A percentile compares a stretch with the other conserved stretches of the same genome.
Conservation (phyloP, 163 green algal species). For the Prototheca wickerhamii region DNA sequence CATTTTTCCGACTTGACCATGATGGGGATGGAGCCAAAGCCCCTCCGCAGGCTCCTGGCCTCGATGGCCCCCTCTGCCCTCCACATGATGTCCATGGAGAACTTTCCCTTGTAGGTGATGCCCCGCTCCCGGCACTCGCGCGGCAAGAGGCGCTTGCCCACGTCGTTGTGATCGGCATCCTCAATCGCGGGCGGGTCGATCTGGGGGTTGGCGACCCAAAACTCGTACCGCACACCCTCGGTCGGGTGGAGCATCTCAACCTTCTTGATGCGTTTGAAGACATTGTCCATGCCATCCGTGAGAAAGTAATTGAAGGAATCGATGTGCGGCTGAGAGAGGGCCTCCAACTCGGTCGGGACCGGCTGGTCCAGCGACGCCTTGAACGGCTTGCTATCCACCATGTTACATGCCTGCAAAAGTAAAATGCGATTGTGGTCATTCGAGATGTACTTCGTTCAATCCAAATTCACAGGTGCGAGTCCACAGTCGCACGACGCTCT, state of each 20-base stretch:
- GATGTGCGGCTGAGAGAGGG: constrained; percentile 78
- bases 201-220: constrained; percentile 63
- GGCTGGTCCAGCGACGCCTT: neutral
- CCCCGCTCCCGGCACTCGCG: constrained; percentile 74
- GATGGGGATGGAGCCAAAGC: constrained; percentile 68
- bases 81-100: constrained; percentile 41
- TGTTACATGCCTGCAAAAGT: no score
- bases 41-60: constrained; percentile 21
- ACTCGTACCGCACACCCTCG: constrained; percentile 36
- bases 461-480: no score
- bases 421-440: no score
- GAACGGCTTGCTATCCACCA: neutral
- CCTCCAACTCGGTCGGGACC: constrained; percentile 28
- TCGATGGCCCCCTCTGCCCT: constrained; percentile 10
- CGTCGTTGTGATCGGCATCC: constrained; percentile 10
- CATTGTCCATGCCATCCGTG: constrained; percentile 57
- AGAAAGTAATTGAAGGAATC: constrained; percentile 91
- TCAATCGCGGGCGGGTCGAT: constrained; percentile 51
- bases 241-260: constrained; percentile 53
- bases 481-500: no score
- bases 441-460: no score
- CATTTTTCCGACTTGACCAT: constrained; percentile 80
- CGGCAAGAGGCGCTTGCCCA: constrained; percentile 39
- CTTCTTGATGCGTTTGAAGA: constrained; percentile 57
- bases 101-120: constrained; percentile 51